Conservation (phyloP, 192 early-diverging fungal species). For the Coemansia sp. region DNA sequence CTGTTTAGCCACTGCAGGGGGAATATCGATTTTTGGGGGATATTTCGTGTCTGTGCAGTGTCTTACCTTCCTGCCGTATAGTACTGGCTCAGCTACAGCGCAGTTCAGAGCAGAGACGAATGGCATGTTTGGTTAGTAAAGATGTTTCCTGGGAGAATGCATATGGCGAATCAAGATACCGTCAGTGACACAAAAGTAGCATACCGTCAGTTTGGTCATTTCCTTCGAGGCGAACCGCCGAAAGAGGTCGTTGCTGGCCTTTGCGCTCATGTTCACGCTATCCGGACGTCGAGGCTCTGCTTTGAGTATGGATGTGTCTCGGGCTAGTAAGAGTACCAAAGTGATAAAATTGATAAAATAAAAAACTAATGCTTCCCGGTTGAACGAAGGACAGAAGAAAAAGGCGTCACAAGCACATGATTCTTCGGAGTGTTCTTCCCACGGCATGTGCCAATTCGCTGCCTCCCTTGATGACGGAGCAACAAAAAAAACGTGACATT, state of each 20-base stretch:
- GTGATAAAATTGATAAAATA: not conserved
- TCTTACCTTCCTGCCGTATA: slow-evolving; percentile 45
- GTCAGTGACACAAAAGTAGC: not conserved
- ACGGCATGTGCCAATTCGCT: too few species aligned
- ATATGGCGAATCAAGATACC: not conserved
- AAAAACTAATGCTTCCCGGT: not conserved
- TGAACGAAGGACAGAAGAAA: not conserved
- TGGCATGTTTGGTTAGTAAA: not conserved
- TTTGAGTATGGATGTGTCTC: too few species aligned
- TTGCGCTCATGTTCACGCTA: slow-evolving; percentile 10
- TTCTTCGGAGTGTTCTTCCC: too few species aligned
- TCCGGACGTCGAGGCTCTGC: too few species aligned
- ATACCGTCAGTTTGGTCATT: slow-evolving; percentile 44
- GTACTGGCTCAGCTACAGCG: slow-evolving; percentile 39
- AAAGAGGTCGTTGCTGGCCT: slow-evolving; percentile 29
- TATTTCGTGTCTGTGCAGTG: not conserved
- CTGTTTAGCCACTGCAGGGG: too few species aligned
- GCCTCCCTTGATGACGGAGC: too few species aligned
- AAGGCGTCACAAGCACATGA: not conserved
- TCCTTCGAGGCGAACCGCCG: slow-evolving; percentile 49
- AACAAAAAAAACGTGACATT: too few species aligned
- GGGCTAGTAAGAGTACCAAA: not conserved
- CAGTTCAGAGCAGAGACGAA: slow-evolving; percentile 10
- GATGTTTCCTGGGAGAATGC: too few species aligned
- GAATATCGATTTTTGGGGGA: too few species aligned